Evolutionary conservation across 768 basidiomycete genomes (phyloP), one percentile per base, ranked within the genome.

Genomic region (Panaeolus cyanescens): DNA sequence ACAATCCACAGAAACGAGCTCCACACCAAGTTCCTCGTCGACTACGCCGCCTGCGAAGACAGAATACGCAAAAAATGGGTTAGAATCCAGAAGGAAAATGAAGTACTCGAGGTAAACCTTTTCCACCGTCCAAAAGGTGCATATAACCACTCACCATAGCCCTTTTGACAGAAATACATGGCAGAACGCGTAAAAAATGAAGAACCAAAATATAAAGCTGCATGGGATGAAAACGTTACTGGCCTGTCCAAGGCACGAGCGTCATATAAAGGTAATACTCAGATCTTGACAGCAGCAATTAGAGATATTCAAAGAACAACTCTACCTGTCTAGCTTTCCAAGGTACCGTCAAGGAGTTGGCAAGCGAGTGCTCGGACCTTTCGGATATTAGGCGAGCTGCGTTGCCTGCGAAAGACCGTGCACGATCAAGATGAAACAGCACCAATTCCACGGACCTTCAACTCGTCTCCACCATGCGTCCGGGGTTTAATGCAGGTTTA

Each of bases 11-110:
- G 69, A 40, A 63, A 70, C 9, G 40, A 55, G n/a, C 33, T 65
- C 33, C 68, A 66, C 37, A 45, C 19, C 5, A 58, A 55, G 12
- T 68, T 68, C 42, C 20, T 68, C 17, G 33, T 59, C 8, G 63
- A 68, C 10, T 64, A 70, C 45, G 61, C 60, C 15, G 64, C 62
- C 20, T 59, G 53, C 22, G 65, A 70, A 53, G 71, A 72, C 55
- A 62, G 56, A 32, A 72, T 72, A 15, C 62, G 62, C 8, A 63
- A 63, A 28, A 63, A 62, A 55, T 64, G 62, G 58, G 17, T 22
- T 3, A 53, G 19, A 55, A 10, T 10, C 30, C 8, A 36, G 19
- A 20, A 56, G 5, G 56, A 37, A 42, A 13, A 50, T 6, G 57
- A 58, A 40, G 45, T 17, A 25, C 31, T 59, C 2, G 59, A 34